Evolutionary conservation across 2,329 filamentous ascomycete species (phyloP), one percentile per base, ranked within the genome.

Genomic region (Capronia americana): DNA sequence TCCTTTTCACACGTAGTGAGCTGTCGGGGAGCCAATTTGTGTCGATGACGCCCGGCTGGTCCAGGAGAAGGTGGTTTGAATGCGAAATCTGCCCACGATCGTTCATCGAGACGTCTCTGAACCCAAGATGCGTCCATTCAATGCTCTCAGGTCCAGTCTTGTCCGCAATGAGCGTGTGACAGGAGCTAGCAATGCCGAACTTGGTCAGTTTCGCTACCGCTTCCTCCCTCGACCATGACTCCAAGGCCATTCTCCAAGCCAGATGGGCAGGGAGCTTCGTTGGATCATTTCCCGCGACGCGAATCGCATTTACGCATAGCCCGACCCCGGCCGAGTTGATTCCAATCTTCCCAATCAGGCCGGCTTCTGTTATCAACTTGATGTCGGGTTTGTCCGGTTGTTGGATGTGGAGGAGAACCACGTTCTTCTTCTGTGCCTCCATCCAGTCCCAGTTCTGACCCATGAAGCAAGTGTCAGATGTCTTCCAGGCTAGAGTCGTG

Each of bases 371-470:
- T 46, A 86, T 77, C 78, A 85, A 84, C 50, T 82, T 74, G 0
- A 83, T 82, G 54, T 82, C 82, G 7, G 66, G 65, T 11, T 82
- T 8, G 7, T 66, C 65, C 0, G 58, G 28, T 64, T 82, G 80
- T 1, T 75, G 71, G 62, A 86, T 84, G 3, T 77, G 79, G 50
- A 85, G 74, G 53, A 81, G 74, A 17, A 86, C 77, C 4, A 86
- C 73, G 69, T 86, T 86, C 58, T 77, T 70, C 66, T 82, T 80
- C 69, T 85, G 83, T 30, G 72, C 74, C 0, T 73, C 72, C 75
- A 81, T 78, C 83, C 83, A 85, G 69, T 87, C 84, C 85, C 85
- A 87, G 57, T 87, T 87, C 75, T 87, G 85, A 4, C 79, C 82
- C 6, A 86, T 72, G 61, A 80, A 81, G 7, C 76, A 67, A 12